These are phyloP conservation scores for Hyphopichia burtonii DNA, from an alignment of 1,139 yeast genomes.

Conservation along the genomic window DNA sequence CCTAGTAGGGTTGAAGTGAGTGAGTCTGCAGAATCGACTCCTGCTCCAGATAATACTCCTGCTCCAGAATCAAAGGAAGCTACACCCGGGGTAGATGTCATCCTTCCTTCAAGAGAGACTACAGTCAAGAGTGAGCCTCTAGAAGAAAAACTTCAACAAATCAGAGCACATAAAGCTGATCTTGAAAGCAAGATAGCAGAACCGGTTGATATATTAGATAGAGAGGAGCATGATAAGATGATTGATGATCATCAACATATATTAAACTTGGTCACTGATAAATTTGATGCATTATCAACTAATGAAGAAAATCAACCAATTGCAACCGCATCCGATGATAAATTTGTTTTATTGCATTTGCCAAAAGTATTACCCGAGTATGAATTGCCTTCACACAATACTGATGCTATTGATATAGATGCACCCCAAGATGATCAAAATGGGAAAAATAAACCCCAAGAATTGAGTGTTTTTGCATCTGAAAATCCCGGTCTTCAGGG, in stretches of 20 bases:
- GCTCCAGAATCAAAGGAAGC: conserved; percentile 8
- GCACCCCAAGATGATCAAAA: conserved; percentile 10
- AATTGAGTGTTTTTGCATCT: conserved; percentile 11
- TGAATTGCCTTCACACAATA: conserved; percentile 10
- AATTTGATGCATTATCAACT: conserved; percentile 22
- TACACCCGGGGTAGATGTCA: conserved; percentile 11
- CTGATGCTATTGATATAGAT: background rate
- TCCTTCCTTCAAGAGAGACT: conserved; percentile 20
- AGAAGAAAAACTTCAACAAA: conserved; percentile 28
- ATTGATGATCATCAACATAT: conserved; percentile 33
- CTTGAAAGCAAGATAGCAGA: conserved; percentile 31
- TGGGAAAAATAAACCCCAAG: too few species aligned
- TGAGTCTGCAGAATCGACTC: conserved; percentile 7
- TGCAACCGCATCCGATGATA: conserved; percentile 12
- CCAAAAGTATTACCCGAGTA: conserved; percentile 68
- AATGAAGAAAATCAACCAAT: conserved; percentile 7
- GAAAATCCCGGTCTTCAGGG: conserved; percentile 37
- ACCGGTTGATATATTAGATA: conserved; percentile 28
- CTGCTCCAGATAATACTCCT: conserved; percentile 10
- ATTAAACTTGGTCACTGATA: conserved; percentile 24
- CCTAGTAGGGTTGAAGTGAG: conserved; percentile 27
- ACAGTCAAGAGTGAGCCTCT: conserved; percentile 35
- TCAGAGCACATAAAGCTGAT: conserved; percentile 27
- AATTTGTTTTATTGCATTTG: conserved; percentile 62
- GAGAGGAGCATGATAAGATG: conserved; percentile 31